Evolutionary conservation across 2,329 filamentous ascomycete species (phyloP).

Genomic region (Colletotrichum falcatum): DNA sequence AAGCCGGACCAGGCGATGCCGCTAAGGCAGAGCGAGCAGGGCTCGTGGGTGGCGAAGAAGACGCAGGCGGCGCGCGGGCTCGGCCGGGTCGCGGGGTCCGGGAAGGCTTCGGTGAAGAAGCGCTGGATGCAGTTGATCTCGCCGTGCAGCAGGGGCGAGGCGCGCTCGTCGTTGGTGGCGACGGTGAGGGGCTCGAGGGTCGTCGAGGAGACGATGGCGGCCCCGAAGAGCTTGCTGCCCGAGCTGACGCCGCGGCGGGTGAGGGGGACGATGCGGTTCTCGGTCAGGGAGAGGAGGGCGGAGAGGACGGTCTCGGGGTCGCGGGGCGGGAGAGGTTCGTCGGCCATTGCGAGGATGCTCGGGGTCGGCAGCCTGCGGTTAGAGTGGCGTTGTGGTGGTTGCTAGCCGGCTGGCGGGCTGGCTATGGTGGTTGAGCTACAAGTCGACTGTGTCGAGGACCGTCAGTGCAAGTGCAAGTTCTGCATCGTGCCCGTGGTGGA

Average conservation of each 20-base stretch:
- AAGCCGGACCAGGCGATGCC: constrained; percentile 71
- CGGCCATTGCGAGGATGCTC: constrained; percentile 36
- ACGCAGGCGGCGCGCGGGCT: constrained; percentile 60
- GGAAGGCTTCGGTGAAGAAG: constrained; percentile 60
- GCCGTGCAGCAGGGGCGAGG: constrained; percentile 67
- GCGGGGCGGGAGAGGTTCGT: constrained; percentile 24
- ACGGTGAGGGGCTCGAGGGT: constrained; percentile 59
- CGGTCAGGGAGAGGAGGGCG: constrained; percentile 57
- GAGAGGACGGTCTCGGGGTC: constrained; percentile 49
- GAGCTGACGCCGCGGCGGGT: constrained; percentile 62
- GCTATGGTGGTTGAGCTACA: neutral
- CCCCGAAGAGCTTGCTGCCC: constrained; percentile 68
- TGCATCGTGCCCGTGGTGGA: neutral
- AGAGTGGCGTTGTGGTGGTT: neutral
- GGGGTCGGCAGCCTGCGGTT: neutral
- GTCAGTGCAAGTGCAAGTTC: neutral
- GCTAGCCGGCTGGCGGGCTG: too few relatives aligned
- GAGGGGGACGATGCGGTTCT: constrained; percentile 62
- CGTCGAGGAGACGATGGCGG: constrained; percentile 61
- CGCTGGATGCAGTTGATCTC: constrained; percentile 72
- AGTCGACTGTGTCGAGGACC: neutral
- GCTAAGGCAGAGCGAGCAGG: constrained; percentile 68
- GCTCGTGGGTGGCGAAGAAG: constrained; percentile 70
- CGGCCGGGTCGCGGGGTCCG: constrained; percentile 53
- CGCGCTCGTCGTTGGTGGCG: constrained; percentile 67